phyloP scores from a whole-genome alignment of 2,329 filamentous ascomycete genomes.

The Alternaria gansuensis region DNA sequence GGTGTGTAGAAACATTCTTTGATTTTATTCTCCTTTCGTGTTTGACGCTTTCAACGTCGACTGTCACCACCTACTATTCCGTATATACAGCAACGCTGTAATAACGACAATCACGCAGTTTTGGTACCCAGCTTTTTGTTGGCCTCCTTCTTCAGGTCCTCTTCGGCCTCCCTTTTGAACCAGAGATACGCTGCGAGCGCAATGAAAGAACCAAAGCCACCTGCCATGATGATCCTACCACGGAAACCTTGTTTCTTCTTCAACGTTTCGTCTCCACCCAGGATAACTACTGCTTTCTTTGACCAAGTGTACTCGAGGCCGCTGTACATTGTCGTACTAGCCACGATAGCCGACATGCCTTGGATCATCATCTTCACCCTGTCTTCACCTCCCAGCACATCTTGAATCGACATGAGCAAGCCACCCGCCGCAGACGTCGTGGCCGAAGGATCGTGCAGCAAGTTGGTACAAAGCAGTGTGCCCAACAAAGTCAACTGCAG shows the following conservation, averaged over 20 bases:
- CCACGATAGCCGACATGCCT: slow-evolving; percentile 77
- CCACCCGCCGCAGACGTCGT: slow-evolving; percentile 59
- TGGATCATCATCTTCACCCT: slow-evolving; percentile 49
- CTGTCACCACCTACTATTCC: not conserved
- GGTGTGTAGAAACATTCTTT: not conserved
- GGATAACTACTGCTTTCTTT: slow-evolving; percentile 90
- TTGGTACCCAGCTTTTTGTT: slow-evolving; percentile 11
- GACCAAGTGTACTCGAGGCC: slow-evolving; percentile 90
- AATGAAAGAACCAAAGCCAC: slow-evolving; percentile 58
- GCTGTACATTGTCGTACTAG: slow-evolving; percentile 90
- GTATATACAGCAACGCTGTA: not conserved
- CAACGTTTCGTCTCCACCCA: slow-evolving; percentile 62
- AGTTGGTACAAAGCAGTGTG: slow-evolving; percentile 79
- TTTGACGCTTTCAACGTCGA: not conserved
- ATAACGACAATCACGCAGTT: not conserved
- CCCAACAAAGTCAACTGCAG: slow-evolving; percentile 89
- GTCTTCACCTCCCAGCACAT: slow-evolving; percentile 41
- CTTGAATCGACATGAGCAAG: slow-evolving; percentile 37
- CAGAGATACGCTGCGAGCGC: slow-evolving; percentile 50
- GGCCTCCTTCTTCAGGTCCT: slow-evolving; percentile 20
- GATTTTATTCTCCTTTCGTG: not conserved
- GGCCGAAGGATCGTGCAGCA: slow-evolving; percentile 67
- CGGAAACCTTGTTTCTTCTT: slow-evolving; percentile 60
- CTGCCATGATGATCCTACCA: slow-evolving; percentile 59
- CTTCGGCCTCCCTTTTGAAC: slow-evolving; percentile 29